These are phyloP conservation scores for Leccinum subgranulosum DNA, from an alignment of 768 basidiomycete species.

Conservation along the genomic window DNA sequence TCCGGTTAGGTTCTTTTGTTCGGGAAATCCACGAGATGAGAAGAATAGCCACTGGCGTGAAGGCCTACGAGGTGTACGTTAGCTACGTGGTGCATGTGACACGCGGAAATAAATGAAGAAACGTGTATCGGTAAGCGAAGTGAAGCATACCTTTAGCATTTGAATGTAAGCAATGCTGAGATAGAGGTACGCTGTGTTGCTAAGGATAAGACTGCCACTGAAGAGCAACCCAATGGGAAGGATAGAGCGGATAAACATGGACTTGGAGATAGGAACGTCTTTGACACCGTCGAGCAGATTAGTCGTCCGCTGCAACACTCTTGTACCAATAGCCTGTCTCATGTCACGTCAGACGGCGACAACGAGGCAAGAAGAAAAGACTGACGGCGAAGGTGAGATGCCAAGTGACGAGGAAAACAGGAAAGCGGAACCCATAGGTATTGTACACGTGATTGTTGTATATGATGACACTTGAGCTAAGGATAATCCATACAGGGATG, in stretches of 20 bases:
- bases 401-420: slow-evolving; percentile 91
- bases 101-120: not conserved
- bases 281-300: slow-evolving; percentile 72
- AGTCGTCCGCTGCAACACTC: slow-evolving; percentile 80
- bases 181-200: slow-evolving; percentile 91
- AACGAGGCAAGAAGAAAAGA: slow-evolving; percentile 6
- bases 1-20: slow-evolving; percentile 82
- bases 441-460: slow-evolving; percentile 95
- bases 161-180: slow-evolving; percentile 94
- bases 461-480: slow-evolving; percentile 87
- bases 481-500: slow-evolving; percentile 90
- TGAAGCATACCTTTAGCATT: slow-evolving; percentile 75
- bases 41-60: slow-evolving; percentile 85
- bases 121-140: not conserved
- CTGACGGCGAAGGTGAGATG: slow-evolving; percentile 69
- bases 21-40: slow-evolving; percentile 91
- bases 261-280: slow-evolving; percentile 75
- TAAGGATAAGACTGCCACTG: slow-evolving; percentile 85
- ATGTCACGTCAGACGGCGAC: not conserved
- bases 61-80: slow-evolving; percentile 54
- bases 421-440: slow-evolving; percentile 78
- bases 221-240: slow-evolving; percentile 93
- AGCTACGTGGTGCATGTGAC: not conserved
- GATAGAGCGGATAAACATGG: slow-evolving; percentile 80
- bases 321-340: slow-evolving; percentile 73